Evolutionary conservation across 345 rosid genomes (phyloP).

Genomic region (Fremontodendron californicum): DNA sequence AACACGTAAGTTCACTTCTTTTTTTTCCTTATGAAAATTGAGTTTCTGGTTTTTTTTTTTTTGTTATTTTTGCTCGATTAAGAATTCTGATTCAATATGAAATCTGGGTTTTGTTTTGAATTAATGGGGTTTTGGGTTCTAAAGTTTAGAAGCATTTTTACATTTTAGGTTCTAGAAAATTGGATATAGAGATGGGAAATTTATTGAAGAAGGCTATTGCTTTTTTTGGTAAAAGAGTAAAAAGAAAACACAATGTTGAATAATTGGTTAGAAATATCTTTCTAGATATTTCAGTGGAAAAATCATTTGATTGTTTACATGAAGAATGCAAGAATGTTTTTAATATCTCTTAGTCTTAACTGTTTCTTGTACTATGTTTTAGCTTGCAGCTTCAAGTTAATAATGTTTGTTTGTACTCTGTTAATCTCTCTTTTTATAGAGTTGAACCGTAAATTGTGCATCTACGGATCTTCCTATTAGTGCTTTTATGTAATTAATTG

Average conservation of each 20-base stretch:
- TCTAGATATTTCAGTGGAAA: not conserved
- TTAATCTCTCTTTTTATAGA: not conserved
- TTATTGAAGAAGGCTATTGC: not conserved
- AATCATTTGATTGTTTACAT: not conserved
- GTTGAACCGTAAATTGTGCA: not conserved
- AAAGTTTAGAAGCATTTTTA: not conserved
- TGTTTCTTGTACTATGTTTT: not conserved
- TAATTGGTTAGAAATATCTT: not conserved
- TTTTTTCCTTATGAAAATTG: not conserved
- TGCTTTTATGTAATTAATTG: not conserved
- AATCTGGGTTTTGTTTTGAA: not conserved
- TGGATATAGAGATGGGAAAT: not conserved
- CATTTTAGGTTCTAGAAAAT: not conserved
- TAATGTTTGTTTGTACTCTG: not conserved
- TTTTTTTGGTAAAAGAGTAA: not conserved
- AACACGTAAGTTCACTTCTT: slow-evolving; percentile 18
- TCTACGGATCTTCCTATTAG: not conserved
- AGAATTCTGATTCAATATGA: not conserved
- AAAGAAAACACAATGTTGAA: not conserved
- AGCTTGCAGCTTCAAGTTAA: not conserved
- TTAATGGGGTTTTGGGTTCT: not conserved
- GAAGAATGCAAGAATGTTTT: not conserved
- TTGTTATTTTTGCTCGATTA: not conserved
- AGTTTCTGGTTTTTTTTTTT: not conserved
- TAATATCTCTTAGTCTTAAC: not conserved